These are phyloP conservation scores for Camellia japonica DNA, from an alignment of 148 eudicot species.

Conservation along the genomic window DNA sequence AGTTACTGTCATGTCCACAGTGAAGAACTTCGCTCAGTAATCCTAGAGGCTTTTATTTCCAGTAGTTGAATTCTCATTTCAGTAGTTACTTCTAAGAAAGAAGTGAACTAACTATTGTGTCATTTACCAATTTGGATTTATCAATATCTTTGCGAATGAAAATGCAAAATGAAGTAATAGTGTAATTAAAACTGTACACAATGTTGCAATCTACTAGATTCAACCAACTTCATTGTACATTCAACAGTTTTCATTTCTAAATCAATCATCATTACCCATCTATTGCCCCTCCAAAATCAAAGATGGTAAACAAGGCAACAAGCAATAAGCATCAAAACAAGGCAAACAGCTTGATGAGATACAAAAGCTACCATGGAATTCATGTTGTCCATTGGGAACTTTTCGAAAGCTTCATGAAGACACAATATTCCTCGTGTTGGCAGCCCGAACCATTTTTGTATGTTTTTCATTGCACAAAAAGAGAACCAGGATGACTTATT, in stretches of 20 bases:
- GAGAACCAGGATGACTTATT: slow-evolving; percentile 1
- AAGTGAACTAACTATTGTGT: too few relatives aligned
- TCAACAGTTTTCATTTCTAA: not conserved
- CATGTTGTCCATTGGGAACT: not conserved
- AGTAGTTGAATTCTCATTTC: too few relatives aligned
- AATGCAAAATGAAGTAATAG: not conserved
- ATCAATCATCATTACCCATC: not conserved
- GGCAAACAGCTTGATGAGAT: slow-evolving; percentile 9
- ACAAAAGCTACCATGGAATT: slow-evolving; percentile 1
- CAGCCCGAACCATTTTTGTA: not conserved
- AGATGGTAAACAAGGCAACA: not conserved
- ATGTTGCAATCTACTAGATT: not conserved
- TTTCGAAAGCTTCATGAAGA: not conserved
- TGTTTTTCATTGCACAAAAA: not conserved
- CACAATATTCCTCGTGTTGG: not conserved
- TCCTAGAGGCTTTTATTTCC: not conserved
- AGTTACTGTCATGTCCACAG: not conserved
- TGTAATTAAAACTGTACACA: not conserved
- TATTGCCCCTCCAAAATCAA: not conserved
- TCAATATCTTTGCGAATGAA: not conserved
- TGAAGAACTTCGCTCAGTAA: not conserved
- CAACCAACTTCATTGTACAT: not conserved
- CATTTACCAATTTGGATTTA: too few relatives aligned
- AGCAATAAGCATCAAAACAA: not conserved
- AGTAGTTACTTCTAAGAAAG: too few relatives aligned